Conservation (phyloP, 192 early-diverging fungal genomes). For the Podila clonocystis region DNA sequence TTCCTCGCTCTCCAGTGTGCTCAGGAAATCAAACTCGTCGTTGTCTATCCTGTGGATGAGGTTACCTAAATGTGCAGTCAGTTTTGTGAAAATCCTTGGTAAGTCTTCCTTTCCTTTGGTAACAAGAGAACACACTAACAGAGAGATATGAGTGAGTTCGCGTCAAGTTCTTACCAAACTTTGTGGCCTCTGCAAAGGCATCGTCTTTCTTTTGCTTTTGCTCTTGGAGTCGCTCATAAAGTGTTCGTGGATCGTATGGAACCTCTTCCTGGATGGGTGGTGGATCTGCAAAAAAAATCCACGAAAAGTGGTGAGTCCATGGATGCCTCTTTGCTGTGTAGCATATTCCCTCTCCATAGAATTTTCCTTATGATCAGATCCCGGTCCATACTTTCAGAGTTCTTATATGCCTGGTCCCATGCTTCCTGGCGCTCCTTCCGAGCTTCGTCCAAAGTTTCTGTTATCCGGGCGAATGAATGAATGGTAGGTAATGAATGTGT, state of each 20-base stretch:
- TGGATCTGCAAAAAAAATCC: slow-evolving; percentile 28
- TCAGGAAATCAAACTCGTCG: slow-evolving; percentile 78
- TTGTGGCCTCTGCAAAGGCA: slow-evolving; percentile 66
- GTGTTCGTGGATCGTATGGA: slow-evolving; percentile 77
- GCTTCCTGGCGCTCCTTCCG: slow-evolving; percentile 42
- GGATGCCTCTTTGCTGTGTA: background rate
- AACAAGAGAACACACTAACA: background rate
- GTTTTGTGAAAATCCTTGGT: background rate
- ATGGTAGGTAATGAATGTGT: too few species aligned
- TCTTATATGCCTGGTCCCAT: slow-evolving; percentile 52
- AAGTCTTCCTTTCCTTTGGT: background rate
- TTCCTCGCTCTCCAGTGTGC: slow-evolving; percentile 62
- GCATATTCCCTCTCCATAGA: background rate
- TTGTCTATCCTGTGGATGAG: slow-evolving; percentile 72
- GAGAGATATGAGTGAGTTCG: too few species aligned
- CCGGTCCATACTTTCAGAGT: slow-evolving; percentile 24
- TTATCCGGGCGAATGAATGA: too few species aligned
- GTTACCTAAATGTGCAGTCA: slow-evolving; percentile 50
- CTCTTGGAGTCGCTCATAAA: slow-evolving; percentile 80
- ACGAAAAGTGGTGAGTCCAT: background rate
- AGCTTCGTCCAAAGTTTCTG: slow-evolving; percentile 44
- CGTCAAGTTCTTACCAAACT: slow-evolving; percentile 49
- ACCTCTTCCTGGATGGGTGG: slow-evolving; percentile 53
- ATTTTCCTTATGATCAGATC: background rate
- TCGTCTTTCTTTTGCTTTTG: slow-evolving; percentile 72